Evolutionary conservation across 2,329 filamentous ascomycete species (phyloP).

Genomic region (Colletotrichum magnum): DNA sequence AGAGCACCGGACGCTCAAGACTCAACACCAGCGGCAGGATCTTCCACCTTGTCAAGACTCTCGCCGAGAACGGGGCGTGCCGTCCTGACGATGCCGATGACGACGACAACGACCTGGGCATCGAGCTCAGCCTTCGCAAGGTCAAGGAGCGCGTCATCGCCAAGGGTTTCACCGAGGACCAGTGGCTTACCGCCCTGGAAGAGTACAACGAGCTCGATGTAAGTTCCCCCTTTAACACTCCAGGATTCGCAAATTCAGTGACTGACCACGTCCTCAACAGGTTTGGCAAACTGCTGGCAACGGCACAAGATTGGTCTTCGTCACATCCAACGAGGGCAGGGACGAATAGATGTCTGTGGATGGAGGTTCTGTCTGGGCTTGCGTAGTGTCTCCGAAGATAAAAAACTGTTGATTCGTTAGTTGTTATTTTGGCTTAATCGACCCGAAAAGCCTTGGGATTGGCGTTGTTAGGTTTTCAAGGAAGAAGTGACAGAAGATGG

Average conservation of each 20-base stretch:
- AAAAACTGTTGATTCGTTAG: not conserved
- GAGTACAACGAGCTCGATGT: conserved; percentile 93
- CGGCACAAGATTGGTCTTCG: conserved; percentile 79
- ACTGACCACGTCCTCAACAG: conserved; percentile 63
- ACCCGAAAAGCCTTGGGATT: conserved; percentile 9
- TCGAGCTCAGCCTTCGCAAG: conserved; percentile 87
- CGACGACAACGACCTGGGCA: conserved; percentile 64
- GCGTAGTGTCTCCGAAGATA: conserved; percentile 14
- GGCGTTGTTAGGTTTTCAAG: conserved; percentile 23
- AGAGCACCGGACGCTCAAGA: conserved; percentile 69
- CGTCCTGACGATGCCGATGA: conserved; percentile 77
- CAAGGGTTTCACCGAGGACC: conserved; percentile 96
- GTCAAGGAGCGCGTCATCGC: conserved; percentile 93
- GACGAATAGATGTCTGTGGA: conserved; percentile 21
- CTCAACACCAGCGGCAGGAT: conserved; percentile 90
- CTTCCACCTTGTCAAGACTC: conserved; percentile 91
- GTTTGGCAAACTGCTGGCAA: conserved; percentile 84
- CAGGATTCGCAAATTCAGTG: not conserved
- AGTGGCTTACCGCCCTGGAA: conserved; percentile 87
- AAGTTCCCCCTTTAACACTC: conserved; percentile 62
- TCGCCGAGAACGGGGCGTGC: conserved; percentile 89
- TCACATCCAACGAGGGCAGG: conserved; percentile 57
- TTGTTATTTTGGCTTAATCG: conserved; percentile 13
- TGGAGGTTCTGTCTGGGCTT: conserved; percentile 9
- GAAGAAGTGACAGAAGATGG: conserved; percentile 10